phyloP scores from a whole-genome alignment of 164 flowering plant genomes.

The Buxus sempervirens region DNA sequence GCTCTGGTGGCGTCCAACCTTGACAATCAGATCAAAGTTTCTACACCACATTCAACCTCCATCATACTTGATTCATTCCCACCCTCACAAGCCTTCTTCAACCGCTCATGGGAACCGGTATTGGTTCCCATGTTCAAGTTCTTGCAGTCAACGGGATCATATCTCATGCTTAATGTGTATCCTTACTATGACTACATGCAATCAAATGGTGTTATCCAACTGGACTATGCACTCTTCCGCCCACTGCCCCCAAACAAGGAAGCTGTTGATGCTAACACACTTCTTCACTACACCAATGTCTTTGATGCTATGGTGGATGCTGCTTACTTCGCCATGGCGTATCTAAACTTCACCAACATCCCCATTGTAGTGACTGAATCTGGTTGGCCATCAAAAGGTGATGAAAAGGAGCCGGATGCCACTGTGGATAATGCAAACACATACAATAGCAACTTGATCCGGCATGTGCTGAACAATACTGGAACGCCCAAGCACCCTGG shows the following conservation, averaged over 20 bases:
- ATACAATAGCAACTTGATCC: constrained; percentile 76
- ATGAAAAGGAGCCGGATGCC: constrained; percentile 63
- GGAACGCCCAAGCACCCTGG: constrained; percentile 93
- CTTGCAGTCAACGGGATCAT: constrained; percentile 67
- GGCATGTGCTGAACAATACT: constrained; percentile 71
- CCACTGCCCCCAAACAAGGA: constrained; percentile 81
- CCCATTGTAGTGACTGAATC: constrained; percentile 71
- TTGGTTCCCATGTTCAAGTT: constrained; percentile 71
- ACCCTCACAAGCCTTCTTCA: constrained; percentile 88
- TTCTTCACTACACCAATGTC: constrained; percentile 80
- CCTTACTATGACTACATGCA: constrained; percentile 86
- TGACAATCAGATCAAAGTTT: constrained; percentile 61
- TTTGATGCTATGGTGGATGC: constrained; percentile 88
- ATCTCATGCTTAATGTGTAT: constrained; percentile 78
- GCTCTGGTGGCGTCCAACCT: constrained; percentile 81
- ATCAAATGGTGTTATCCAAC: constrained; percentile 67
- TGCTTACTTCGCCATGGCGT: constrained; percentile 73
- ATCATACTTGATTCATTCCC: constrained; percentile 84
- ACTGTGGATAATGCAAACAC: constrained; percentile 77
- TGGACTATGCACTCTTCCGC: constrained; percentile 81
- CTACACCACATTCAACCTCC: constrained; percentile 75
- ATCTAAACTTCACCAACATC: constrained; percentile 66
- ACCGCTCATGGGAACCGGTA: constrained; percentile 65
- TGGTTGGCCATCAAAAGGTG: constrained; percentile 91
- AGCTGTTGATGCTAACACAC: constrained; percentile 84